Conservation (phyloP, 2,329 filamentous ascomycete species). For the Calonectria montana region DNA sequence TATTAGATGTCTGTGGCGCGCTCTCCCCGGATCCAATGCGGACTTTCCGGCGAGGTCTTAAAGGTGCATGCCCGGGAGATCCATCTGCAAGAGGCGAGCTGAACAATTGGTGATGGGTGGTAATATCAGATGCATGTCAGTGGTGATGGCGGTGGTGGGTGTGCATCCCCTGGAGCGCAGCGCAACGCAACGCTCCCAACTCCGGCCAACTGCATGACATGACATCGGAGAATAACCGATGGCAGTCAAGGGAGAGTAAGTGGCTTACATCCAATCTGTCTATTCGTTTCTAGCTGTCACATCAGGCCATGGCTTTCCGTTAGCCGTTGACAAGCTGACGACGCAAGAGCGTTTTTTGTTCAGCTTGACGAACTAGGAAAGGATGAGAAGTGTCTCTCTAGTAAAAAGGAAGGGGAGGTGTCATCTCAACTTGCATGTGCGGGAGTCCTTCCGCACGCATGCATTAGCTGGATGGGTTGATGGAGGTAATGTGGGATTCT, state of each 20-base stretch:
- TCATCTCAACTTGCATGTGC: not conserved
- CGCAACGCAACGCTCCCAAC: not conserved
- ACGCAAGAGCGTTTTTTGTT: not conserved
- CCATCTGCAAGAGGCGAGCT: not conserved
- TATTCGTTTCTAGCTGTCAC: not conserved
- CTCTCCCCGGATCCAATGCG: not conserved
- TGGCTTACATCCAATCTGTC: not conserved
- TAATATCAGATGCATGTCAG: slow-evolving; percentile 8
- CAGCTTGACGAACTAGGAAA: not conserved
- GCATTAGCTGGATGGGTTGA: not conserved
- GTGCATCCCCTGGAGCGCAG: not conserved
- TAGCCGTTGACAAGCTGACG: not conserved
- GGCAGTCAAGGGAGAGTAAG: not conserved
- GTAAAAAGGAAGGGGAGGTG: not conserved
- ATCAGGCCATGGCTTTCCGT: not conserved
- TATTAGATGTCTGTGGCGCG: not conserved
- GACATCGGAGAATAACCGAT: not conserved
- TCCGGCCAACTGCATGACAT: not conserved
- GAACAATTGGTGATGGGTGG: not conserved
- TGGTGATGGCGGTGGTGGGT: not conserved
- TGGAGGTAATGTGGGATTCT: not conserved
- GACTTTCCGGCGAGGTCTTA: not conserved
- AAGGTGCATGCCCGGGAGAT: not conserved
- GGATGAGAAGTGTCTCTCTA: too few species aligned
- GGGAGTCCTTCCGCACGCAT: not conserved